These are phyloP conservation scores for Botrytis tulipae DNA, from an alignment of 2,329 filamentous ascomycete genomes.

Conservation along the genomic window DNA sequence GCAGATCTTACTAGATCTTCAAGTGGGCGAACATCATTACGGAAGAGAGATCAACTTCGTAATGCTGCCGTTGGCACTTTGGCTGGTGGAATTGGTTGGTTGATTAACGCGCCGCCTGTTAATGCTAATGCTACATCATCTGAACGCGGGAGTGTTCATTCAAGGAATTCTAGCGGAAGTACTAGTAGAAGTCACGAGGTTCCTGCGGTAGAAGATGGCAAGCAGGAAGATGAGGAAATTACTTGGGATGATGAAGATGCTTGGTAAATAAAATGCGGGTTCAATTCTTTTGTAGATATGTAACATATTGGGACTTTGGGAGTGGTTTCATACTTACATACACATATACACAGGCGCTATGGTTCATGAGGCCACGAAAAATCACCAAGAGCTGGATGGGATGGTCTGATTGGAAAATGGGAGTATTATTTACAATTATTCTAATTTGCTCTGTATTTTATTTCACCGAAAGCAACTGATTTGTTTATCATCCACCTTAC, in stretches of 20 bases:
- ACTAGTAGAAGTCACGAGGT: not conserved
- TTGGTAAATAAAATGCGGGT: not conserved
- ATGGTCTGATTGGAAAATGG: not conserved
- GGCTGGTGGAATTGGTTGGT: slow-evolving; percentile 65
- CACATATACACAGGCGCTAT: not conserved
- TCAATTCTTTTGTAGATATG: not conserved
- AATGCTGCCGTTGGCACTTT: slow-evolving; percentile 66
- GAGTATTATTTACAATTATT: not conserved
- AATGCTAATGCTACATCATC: not conserved
- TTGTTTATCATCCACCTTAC: not conserved
- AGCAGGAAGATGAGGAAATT: slow-evolving; percentile 11
- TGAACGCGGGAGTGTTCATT: not conserved
- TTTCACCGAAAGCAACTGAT: not conserved
- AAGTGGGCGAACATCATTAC: slow-evolving; percentile 43
- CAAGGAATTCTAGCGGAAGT: not conserved
- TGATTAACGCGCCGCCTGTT: slow-evolving; percentile 54
- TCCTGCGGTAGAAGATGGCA: not conserved
- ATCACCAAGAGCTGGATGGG: slow-evolving; percentile 11
- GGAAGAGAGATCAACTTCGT: slow-evolving; percentile 70
- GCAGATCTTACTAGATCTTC: not conserved
- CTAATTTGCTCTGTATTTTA: not conserved
- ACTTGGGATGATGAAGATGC: slow-evolving; percentile 10
- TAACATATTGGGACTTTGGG: not conserved
- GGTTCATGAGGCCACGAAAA: not conserved
- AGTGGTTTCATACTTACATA: not conserved